Conservation (phyloP, 2,329 filamentous ascomycete genomes). For the Beauveria brongniartii region DNA sequence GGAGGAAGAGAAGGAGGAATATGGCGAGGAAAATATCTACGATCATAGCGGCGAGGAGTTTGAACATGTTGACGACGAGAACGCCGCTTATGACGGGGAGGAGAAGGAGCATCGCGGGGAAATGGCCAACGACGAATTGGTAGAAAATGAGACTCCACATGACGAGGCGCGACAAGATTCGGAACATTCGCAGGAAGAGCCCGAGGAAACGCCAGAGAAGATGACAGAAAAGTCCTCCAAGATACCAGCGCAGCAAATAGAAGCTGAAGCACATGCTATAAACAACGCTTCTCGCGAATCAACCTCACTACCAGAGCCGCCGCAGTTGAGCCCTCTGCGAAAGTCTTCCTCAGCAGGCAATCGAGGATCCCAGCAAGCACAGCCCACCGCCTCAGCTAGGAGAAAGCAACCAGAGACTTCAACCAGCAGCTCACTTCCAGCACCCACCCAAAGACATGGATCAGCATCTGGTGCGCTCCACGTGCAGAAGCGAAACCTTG, state of each 20-base stretch:
- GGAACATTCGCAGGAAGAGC: slow-evolving; percentile 18
- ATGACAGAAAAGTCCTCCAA: slow-evolving; percentile 31
- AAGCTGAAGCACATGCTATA: slow-evolving; percentile 35
- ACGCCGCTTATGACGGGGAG: slow-evolving; percentile 32
- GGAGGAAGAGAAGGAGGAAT: neutral
- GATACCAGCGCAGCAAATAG: slow-evolving; percentile 20
- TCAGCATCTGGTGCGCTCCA: neutral
- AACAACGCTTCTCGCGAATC: slow-evolving; percentile 27
- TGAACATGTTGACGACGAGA: slow-evolving; percentile 38
- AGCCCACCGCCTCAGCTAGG: neutral
- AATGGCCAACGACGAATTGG: slow-evolving; percentile 29
- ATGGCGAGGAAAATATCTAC: slow-evolving; percentile 18
- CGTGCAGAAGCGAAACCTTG: neutral
- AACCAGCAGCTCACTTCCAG: neutral
- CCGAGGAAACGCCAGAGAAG: slow-evolving; percentile 22
- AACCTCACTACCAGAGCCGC: slow-evolving; percentile 38
- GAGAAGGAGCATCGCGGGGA: slow-evolving; percentile 19
- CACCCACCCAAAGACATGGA: neutral
- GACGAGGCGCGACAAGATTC: neutral
- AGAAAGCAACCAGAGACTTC: neutral
- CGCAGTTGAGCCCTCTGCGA: slow-evolving; percentile 43
- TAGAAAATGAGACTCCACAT: neutral
- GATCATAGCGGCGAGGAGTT: slow-evolving; percentile 30
- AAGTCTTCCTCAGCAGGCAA: slow-evolving; percentile 46
- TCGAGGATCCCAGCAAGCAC: slow-evolving; percentile 21